A percentile compares a stretch with the other conserved stretches of the same genome.
These are phyloP conservation scores for Beauveria brongniartii DNA, from an alignment of 2,329 filamentous ascomycete species.

Conservation along the genomic window DNA sequence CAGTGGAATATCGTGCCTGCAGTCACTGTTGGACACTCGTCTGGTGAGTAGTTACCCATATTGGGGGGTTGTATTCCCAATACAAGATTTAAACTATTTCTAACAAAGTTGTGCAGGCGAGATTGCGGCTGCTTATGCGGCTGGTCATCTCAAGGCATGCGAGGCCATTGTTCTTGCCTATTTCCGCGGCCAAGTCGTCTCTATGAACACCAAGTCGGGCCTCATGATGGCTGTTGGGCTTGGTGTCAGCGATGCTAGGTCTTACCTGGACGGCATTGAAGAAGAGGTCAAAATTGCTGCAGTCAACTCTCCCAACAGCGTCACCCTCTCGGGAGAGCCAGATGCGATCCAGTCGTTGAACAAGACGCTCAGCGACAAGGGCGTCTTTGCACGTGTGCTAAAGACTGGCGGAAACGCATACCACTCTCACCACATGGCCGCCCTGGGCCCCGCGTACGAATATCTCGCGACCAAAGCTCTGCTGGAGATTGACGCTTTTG, in stretches of 20 bases:
- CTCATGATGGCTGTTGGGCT: constrained; percentile 14
- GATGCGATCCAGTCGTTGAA: constrained; percentile 19
- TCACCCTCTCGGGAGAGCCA: constrained; percentile 23
- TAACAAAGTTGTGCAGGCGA: background rate
- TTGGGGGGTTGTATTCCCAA: no score
- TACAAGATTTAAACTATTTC: no score
- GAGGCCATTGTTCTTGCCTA: constrained; percentile 36
- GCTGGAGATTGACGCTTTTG: background rate
- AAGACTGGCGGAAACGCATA: constrained; percentile 19
- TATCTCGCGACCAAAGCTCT: constrained; percentile 13
- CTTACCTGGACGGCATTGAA: constrained; percentile 18
- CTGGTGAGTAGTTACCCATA: constrained; percentile 23
- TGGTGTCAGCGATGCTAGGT: constrained; percentile 15
- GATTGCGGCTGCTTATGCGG: constrained; percentile 34
- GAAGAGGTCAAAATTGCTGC: constrained; percentile 27
- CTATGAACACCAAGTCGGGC: constrained; percentile 5
- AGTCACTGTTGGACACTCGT: constrained; percentile 32
- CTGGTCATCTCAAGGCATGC: constrained; percentile 32
- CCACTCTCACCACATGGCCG: constrained; percentile 23
- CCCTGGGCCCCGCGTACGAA: constrained; percentile 19
- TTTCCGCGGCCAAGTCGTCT: constrained; percentile 12
- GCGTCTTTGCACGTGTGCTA: constrained; percentile 19
- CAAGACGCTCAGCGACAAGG: constrained; percentile 15
- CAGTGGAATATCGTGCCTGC: constrained; percentile 28
- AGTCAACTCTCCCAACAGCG: constrained; percentile 20